phyloP scores from a whole-genome alignment of 495 filamentous ascomycete genomes.

The Patellaria atrata region DNA sequence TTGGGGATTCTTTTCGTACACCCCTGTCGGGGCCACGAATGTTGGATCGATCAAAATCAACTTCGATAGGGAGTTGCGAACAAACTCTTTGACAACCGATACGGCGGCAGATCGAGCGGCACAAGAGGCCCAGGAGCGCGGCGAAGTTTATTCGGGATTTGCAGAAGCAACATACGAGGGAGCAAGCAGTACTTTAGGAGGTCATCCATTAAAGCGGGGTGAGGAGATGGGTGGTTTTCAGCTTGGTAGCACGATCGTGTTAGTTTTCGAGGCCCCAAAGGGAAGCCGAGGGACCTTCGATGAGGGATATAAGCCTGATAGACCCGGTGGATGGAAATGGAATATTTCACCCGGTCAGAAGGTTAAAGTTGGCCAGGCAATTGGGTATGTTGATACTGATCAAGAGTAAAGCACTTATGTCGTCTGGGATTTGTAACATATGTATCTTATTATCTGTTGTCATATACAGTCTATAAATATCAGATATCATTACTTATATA shows the following conservation, averaged over 20 bases:
- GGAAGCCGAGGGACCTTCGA: slow-evolving; percentile 47
- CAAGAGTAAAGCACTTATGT: too few relatives aligned
- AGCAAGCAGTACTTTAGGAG: slow-evolving; percentile 62
- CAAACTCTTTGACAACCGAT: slow-evolving; percentile 80
- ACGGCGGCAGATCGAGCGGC: slow-evolving; percentile 75
- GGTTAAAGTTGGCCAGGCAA: slow-evolving; percentile 72
- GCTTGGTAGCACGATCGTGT: slow-evolving; percentile 84
- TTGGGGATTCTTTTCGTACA: slow-evolving; percentile 94
- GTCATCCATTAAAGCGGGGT: slow-evolving; percentile 68
- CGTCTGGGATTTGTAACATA: too few relatives aligned
- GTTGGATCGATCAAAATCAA: slow-evolving; percentile 95
- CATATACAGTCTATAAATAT: too few relatives aligned
- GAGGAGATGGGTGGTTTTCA: slow-evolving; percentile 99
- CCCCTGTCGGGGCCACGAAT: slow-evolving; percentile 95
- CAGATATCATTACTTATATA: too few relatives aligned
- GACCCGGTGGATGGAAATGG: slow-evolving; percentile 67
- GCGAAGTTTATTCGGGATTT: slow-evolving; percentile 73
- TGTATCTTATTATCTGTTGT: too few relatives aligned
- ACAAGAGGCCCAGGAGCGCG: slow-evolving; percentile 55
- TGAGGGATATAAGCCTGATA: slow-evolving; percentile 41
- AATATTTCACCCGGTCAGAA: slow-evolving; percentile 68
- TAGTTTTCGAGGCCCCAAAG: slow-evolving; percentile 91
- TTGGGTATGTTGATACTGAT: slow-evolving; percentile 57
- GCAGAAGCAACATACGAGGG: slow-evolving; percentile 77
- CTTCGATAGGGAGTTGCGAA: slow-evolving; percentile 88